Evolutionary conservation across 352 stramenopile species (phyloP), one percentile per base, ranked within the genome.

Genomic region (Phytophthora ramorum): DNA sequence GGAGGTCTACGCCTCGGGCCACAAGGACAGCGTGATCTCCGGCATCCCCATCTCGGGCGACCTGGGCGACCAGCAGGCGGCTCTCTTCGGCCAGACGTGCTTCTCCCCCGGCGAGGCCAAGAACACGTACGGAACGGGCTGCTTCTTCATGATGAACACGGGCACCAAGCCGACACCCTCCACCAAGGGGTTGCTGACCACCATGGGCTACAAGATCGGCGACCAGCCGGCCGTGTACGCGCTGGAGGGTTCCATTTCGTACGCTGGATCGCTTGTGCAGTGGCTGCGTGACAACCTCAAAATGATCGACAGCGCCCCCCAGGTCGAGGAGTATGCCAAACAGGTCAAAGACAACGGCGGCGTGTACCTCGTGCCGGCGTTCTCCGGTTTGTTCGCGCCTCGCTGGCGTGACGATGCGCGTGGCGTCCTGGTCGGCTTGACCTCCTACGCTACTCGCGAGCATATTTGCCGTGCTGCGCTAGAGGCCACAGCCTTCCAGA

Each of bases 101-200:
- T 99, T 99, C 79, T 76, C 83, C 34, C 75, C 83, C 0, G 97
- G 97, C 28, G 85, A 99, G 66, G 96, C 96, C 45, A 99, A 99
- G 78, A 98, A 98, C 78, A 99, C 98, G 32, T 99, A 99, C 81
- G 98, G 98, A 37, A 99, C 98, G 40, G 98, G 97, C 38, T 97
- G 97, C 63, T 99, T 99, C 77, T 92, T 99, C 58, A 96, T 99
- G 85, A 99, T 99, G 94, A 99, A 99, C 84, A 99, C 97, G 13
- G 97, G 97, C 44, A 89, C 82, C 16, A 88, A 79, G 44, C 78
- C 83, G n/a, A 93, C 92, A 35, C 80, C 85, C 7, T 97, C 81
- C 6, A 96, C 77, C 14, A 93, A 99, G 76, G 97, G 97, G 4
- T 76, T 99, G 43, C 79, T 99, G 4, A 99, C 97, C 2, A 99